These are phyloP conservation scores for Aspergillus mulundensis DNA, from an alignment of 495 filamentous ascomycete species.

Conservation along the genomic window DNA sequence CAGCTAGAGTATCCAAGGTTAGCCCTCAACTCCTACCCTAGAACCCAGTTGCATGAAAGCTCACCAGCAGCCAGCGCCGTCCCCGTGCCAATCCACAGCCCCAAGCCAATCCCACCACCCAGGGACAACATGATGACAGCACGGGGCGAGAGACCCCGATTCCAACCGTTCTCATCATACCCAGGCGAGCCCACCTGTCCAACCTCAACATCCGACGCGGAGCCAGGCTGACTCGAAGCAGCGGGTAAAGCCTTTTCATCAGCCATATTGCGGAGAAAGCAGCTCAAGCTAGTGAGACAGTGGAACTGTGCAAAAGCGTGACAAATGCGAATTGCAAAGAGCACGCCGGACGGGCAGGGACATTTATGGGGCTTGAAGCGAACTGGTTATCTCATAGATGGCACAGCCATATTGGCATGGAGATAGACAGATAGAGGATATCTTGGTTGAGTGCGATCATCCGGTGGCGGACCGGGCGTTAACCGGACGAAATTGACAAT, in stretches of 20 bases:
- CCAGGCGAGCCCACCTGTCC: neutral
- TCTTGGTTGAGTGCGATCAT: neutral
- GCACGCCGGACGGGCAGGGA: neutral
- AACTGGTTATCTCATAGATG: neutral
- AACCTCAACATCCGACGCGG: neutral
- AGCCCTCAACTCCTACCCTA: neutral
- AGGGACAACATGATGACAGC: constrained; percentile 34
- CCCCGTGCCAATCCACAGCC: constrained; percentile 29
- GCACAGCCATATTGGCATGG: neutral
- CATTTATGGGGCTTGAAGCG: neutral
- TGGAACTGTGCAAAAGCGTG: too few species aligned
- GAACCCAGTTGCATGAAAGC: neutral
- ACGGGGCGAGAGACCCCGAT: constrained; percentile 23
- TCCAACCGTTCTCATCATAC: constrained; percentile 18
- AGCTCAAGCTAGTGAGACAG: too few species aligned
- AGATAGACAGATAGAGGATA: neutral
- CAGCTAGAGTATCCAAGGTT: constrained; percentile 19
- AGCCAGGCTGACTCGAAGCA: neutral
- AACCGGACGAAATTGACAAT: neutral
- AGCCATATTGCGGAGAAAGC: neutral
- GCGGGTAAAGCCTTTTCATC: neutral
- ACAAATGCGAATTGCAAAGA: neutral
- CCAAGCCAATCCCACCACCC: constrained; percentile 28
- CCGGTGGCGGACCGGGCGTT: neutral
- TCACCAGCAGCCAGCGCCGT: constrained; percentile 23